phyloP scores from a whole-genome alignment of 2,329 filamentous ascomycete species.

The Atkinsonella texensis region DNA sequence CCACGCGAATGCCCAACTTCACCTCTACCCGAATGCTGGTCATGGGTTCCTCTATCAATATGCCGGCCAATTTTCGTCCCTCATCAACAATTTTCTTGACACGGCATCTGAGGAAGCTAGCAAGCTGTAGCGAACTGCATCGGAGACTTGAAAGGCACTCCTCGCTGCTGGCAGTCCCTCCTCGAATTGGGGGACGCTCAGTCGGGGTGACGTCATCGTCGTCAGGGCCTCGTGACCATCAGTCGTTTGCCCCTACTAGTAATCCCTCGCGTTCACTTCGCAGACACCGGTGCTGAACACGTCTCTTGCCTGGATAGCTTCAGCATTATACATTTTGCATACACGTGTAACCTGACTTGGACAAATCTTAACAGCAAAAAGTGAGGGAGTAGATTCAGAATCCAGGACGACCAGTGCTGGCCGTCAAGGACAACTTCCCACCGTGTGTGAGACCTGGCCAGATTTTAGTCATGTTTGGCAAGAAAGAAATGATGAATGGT shows the following conservation, averaged over 20 bases:
- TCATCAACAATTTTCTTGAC: conserved; percentile 22
- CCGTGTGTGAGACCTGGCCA: background rate
- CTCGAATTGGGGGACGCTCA: background rate
- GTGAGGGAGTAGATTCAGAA: background rate
- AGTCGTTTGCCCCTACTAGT: too few species aligned
- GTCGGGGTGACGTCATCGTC: too few species aligned
- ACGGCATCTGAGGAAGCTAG: background rate
- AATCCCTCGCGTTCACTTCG: background rate
- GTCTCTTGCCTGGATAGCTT: background rate
- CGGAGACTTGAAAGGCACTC: background rate
- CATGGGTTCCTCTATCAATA: conserved; percentile 25
- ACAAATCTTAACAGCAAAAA: background rate
- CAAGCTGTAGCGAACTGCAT: conserved; percentile 1
- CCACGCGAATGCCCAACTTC: conserved; percentile 18
- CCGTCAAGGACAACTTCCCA: background rate
- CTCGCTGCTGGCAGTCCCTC: background rate
- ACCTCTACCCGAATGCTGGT: conserved; percentile 23
- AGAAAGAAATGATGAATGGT: background rate
- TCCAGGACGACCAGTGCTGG: background rate
- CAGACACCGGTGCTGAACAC: too few species aligned
- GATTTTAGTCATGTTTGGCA: background rate
- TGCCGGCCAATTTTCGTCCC: conserved; percentile 17
- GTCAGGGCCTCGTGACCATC: background rate
- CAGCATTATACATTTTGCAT: background rate
- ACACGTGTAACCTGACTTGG: background rate